Evolutionary conservation across 371 early-diverging fungal species (phyloP), one percentile per base, ranked within the genome.

Genomic region (Dichotomocladium elegans): DNA sequence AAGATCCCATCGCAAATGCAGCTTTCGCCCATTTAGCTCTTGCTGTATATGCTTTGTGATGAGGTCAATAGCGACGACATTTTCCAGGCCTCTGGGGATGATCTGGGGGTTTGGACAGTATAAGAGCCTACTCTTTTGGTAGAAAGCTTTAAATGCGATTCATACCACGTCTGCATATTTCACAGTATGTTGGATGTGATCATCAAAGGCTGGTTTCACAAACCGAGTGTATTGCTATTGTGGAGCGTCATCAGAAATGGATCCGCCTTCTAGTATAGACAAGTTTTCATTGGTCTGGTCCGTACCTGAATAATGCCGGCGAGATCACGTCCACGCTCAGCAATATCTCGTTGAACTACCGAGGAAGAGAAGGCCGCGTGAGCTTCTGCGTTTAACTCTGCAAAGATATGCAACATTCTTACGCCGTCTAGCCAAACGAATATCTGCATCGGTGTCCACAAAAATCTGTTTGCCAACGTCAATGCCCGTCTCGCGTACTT

Each of bases 391-490:
- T 1, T 37, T 21, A 37, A 7, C 7, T 37, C 14, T 4, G 4
- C 37, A 15, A 17, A 35, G 19, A 30, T 8, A 45, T 22, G 17
- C n/a, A 3, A 21, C 21, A 21, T 37, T 24, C 83, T 63, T 85
- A 86, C 88, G 70, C 67, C 94, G 76, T 57, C 93, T 75, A 11
- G 91, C 93, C 47, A 95, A 75, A 31, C 95, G 83, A 52, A 95
- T 85, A 61, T 96, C 97, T 28, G 86, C 80, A 66, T 95, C 97
- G 0, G 95, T 93, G 58, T 96, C 97, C 3, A 96, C 95, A 83
- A 94, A 96, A 12, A 93, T 73, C 83, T 86, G 42, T 24, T 50
- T 15, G 0, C 11, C 9, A 2, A 19, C 33, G 42, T 29, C 7
- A 35, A 21, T 44, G 4, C 11, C 31, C 11, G 31, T 47, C 3